Evolutionary conservation across 208 protist species (phyloP).

Genomic region (Giardia duodenalis): DNA sequence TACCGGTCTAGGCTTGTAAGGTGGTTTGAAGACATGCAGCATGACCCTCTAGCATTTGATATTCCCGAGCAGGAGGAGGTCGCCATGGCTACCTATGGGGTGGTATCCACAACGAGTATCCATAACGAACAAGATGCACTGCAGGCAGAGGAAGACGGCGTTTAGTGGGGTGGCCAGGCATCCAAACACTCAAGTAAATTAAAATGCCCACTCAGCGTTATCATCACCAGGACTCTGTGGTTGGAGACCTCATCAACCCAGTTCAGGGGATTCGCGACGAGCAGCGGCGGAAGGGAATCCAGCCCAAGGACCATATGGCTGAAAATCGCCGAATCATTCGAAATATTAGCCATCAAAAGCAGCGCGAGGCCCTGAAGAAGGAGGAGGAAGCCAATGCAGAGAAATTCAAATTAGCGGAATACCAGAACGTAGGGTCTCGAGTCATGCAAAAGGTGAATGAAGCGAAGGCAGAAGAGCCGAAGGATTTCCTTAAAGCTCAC

Average conservation of each 20-base stretch:
- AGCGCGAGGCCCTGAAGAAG: not conserved
- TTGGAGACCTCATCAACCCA: constrained; percentile 4
- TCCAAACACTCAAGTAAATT: too few species aligned
- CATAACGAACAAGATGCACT: too few species aligned
- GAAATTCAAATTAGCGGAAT: not conserved
- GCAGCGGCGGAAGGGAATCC: not conserved
- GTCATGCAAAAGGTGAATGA: not conserved
- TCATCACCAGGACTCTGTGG: not conserved
- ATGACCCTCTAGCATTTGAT: not conserved
- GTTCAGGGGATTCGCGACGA: not conserved
- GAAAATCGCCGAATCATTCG: not conserved
- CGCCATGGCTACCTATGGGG: too few species aligned
- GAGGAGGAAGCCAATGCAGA: not conserved
- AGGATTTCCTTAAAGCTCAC: not conserved
- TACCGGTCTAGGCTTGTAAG: constrained; percentile 16
- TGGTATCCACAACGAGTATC: too few species aligned
- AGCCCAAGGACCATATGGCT: not conserved
- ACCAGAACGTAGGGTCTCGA: not conserved
- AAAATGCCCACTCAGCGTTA: not conserved
- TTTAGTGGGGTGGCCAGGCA: too few species aligned
- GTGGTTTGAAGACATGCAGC: constrained; percentile 31
- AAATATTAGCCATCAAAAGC: not conserved
- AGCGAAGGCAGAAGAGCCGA: not conserved
- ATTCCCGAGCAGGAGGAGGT: not conserved
- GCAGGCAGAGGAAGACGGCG: too few species aligned